Percentiles rank a stretch among this genome's conserved stretches.
phyloP scores from a whole-genome alignment of 768 basidiomycete genomes.

The Termitomyces eurrhizus region DNA sequence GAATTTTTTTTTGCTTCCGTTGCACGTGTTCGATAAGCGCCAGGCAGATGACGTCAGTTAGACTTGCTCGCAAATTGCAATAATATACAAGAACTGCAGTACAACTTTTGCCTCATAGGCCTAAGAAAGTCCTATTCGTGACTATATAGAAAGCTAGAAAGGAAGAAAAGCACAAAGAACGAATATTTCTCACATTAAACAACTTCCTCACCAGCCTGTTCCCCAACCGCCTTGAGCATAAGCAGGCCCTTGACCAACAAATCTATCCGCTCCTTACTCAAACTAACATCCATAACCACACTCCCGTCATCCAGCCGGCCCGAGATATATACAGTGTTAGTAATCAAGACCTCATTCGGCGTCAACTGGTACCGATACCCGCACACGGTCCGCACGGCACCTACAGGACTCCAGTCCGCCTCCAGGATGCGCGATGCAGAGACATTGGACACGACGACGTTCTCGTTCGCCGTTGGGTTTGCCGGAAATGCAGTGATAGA shows the following conservation, averaged over 20 bases:
- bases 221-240: conserved; percentile 1
- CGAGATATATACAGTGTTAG: conserved; percentile 35
- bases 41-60: neutral
- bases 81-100: too few species aligned
- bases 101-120: neutral
- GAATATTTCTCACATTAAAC: neutral
- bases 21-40: neutral
- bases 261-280: conserved; percentile 27
- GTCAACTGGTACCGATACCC: conserved; percentile 36
- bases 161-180: neutral
- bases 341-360: conserved; percentile 28
- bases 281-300: conserved; percentile 34
- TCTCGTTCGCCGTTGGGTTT: conserved; percentile 31
- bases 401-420: conserved; percentile 32
- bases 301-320: conserved; percentile 35
- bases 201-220: neutral
- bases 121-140: neutral
- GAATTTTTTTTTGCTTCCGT: conserved; percentile 3
- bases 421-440: conserved; percentile 37
- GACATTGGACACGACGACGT: conserved; percentile 34
- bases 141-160: too few species aligned
- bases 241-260: conserved; percentile 26
- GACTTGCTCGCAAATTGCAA: neutral
- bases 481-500: conserved; percentile 28
- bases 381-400: conserved; percentile 31